phyloP scores from a whole-genome alignment of 176 grass and related monocot genomes.

The Saccharum spontaneum region DNA sequence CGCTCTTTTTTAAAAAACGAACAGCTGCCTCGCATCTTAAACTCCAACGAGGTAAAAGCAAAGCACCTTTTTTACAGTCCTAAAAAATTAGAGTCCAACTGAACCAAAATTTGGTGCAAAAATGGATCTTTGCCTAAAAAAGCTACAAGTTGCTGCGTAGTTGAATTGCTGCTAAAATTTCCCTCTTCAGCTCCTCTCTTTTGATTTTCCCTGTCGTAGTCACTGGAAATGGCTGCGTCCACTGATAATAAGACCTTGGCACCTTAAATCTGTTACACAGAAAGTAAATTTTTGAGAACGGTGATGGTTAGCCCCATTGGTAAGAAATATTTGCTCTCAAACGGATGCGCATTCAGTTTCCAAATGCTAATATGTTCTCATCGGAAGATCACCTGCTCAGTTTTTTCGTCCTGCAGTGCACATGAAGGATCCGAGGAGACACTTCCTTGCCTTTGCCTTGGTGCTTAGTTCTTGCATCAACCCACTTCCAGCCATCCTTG shows the following conservation, averaged over 20 bases:
- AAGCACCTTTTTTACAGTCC: neutral
- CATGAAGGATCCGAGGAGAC: slow-evolving; percentile 50
- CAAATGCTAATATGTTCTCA: neutral
- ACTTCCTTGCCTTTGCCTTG: slow-evolving; percentile 39
- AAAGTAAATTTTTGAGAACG: neutral
- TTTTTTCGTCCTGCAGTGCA: slow-evolving; percentile 54
- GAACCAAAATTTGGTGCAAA: neutral
- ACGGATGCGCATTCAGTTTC: neutral
- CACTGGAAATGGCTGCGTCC: slow-evolving; percentile 66
- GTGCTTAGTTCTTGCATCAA: slow-evolving; percentile 29
- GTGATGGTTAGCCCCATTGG: neutral
- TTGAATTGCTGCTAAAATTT: slow-evolving; percentile 53
- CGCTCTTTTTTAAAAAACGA: neutral
- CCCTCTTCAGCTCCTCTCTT: slow-evolving; percentile 66
- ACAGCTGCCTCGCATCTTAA: neutral
- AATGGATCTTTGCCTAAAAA: neutral
- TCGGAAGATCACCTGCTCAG: slow-evolving; percentile 62
- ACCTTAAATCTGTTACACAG: slow-evolving; percentile 72
- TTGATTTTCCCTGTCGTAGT: slow-evolving; percentile 86
- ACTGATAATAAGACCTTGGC: slow-evolving; percentile 59
- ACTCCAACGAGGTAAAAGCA: neutral
- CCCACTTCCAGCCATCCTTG: slow-evolving; percentile 74
- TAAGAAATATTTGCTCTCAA: neutral
- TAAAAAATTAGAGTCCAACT: neutral
- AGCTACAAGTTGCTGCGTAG: slow-evolving; percentile 60